phyloP scores from a whole-genome alignment of 495 filamentous ascomycete genomes.

The Penicillium odoratum region DNA sequence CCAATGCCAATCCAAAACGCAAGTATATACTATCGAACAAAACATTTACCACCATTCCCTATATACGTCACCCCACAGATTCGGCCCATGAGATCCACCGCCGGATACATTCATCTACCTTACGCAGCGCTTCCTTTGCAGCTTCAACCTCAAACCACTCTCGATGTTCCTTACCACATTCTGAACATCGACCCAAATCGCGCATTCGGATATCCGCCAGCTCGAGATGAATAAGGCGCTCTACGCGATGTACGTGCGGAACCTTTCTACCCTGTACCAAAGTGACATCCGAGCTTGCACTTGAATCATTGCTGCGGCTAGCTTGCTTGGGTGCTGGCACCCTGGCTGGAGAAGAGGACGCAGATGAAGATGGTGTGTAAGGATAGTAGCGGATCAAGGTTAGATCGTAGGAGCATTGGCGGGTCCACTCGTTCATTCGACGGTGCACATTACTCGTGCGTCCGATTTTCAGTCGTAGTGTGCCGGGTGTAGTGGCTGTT shows the following conservation, averaged over 20 bases:
- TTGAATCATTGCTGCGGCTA: slow-evolving; percentile 8
- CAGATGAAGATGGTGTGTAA: slow-evolving; percentile 61
- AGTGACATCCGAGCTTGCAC: slow-evolving; percentile 4
- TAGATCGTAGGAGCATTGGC: slow-evolving; percentile 86
- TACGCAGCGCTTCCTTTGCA: slow-evolving; percentile 63
- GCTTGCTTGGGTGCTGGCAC: background rate
- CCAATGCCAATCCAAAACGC: too few relatives aligned
- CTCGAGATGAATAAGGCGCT: slow-evolving; percentile 89
- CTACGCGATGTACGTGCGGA: slow-evolving; percentile 84
- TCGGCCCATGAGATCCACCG: slow-evolving; percentile 85
- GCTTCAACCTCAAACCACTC: slow-evolving; percentile 97
- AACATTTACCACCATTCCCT: background rate
- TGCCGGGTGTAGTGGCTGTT: slow-evolving; percentile 32
- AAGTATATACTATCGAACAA: background rate
- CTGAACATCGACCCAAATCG: slow-evolving; percentile 67
- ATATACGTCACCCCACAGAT: slow-evolving; percentile 12
- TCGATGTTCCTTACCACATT: slow-evolving; percentile 83
- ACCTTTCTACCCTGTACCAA: slow-evolving; percentile 62
- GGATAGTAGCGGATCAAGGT: slow-evolving; percentile 91
- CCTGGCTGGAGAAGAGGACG: slow-evolving; percentile 29
- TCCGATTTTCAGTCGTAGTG: slow-evolving; percentile 88
- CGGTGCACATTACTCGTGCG: slow-evolving; percentile 88
- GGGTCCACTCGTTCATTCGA: slow-evolving; percentile 86
- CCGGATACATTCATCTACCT: slow-evolving; percentile 80
- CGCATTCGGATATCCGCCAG: slow-evolving; percentile 66